Evolutionary conservation across 768 basidiomycete species (phyloP), one percentile per base, ranked within the genome.

Genomic region (Mycena haematopus): DNA sequence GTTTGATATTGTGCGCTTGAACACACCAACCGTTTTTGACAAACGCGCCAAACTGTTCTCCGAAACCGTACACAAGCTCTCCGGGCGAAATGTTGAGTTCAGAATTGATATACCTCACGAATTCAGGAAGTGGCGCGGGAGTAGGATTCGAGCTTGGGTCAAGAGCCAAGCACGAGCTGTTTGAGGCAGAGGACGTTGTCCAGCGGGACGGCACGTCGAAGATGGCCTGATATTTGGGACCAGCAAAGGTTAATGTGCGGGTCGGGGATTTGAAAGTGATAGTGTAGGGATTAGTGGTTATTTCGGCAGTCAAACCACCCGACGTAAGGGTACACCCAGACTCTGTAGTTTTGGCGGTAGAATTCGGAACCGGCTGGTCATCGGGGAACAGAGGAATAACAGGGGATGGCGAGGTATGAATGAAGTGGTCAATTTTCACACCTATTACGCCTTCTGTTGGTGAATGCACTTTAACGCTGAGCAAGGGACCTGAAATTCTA

Each of bases 21-120:
- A 45, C 67, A 56, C n/a, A 68, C 82, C 60, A 74, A 83, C 89
- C 90, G 65, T 91, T 91, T 78, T 91, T 92, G 8, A 90, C 82
- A 62, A 92, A 87, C 10, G 89, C 79, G 2, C 87, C 86, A 71
- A 92, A 91, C 58, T 89, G 85, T 74, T 92, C 90, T 51, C 90
- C 90, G 15, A 91, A 78, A 4, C 90, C 90, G 69, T 90, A 91
- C 22, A 92, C 80, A 45, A 86, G 81, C 73, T 91, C 90, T 21
- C 88, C 90, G 0, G 89, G 88, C 25, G 85, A 84, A 8, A 88
- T 74, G 60, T 84, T 86, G 31, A 92, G 78, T 79, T 84, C 89
- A 52, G 85, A 82, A 66, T 82, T 78, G 47, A 84, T 73, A 68
- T 86, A 86, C 25, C 82, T 75, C 36, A 83, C 75, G 10, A 72